These are phyloP conservation scores for Hanseniaspora clermontiae DNA, from an alignment of 805 yeast genomes.

Conservation along the genomic window DNA sequence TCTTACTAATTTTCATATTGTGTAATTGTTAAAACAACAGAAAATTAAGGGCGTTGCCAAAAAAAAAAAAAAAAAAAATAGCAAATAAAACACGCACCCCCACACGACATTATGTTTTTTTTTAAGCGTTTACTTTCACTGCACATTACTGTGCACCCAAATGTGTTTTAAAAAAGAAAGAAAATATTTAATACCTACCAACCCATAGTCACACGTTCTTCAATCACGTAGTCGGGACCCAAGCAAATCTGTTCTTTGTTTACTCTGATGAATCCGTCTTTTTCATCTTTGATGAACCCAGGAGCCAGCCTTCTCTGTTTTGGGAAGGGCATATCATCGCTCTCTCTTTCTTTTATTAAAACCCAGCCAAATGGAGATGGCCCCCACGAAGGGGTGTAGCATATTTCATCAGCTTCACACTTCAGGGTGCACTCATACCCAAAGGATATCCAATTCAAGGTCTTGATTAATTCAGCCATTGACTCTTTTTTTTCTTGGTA, in stretches of 20 bases:
- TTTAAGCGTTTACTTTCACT: background rate
- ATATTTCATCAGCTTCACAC: conserved; percentile 38
- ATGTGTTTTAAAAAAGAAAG: background rate
- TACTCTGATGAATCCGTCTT: conserved; percentile 15
- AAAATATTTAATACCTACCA: background rate
- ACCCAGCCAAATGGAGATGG: conserved; percentile 43
- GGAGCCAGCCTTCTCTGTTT: background rate
- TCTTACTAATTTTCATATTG: background rate
- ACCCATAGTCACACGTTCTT: background rate
- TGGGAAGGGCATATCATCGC: background rate
- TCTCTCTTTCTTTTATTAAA: conserved; percentile 2
- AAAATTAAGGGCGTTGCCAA: too few relatives aligned
- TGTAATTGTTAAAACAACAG: too few relatives aligned
- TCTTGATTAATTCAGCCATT: conserved; percentile 19
- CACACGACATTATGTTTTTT: too few relatives aligned
- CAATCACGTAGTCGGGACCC: background rate
- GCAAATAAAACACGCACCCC: too few relatives aligned
- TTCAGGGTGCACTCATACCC: conserved; percentile 32
- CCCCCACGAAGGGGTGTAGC: conserved; percentile 51
- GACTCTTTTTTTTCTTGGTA: conserved; percentile 5
- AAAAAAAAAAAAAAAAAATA: background rate
- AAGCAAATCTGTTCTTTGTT: conserved; percentile 17
- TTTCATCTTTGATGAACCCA: conserved; percentile 7
- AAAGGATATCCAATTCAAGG: conserved; percentile 32
- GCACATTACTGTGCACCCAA: background rate